Conservation (phyloP, 2,329 filamentous ascomycete species). For the Onygenales sp. region DNA sequence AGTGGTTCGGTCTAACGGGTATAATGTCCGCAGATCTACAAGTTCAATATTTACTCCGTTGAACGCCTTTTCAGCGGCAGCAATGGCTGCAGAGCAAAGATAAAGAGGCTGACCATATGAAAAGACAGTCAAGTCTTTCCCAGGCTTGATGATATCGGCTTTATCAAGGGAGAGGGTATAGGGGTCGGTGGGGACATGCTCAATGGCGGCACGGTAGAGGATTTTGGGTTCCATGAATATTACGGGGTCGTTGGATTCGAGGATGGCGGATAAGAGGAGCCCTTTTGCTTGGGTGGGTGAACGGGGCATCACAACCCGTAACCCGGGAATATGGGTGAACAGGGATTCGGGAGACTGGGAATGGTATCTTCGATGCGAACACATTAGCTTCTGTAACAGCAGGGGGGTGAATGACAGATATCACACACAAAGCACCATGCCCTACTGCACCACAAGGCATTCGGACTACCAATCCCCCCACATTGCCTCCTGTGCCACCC, state of each 20-base stretch:
- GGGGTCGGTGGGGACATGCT: constrained; percentile 73
- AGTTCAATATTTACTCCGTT: constrained; percentile 66
- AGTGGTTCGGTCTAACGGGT: constrained; percentile 80
- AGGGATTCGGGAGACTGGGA: constrained; percentile 82
- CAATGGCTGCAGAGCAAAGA: constrained; percentile 67
- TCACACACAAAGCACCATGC: constrained; percentile 62
- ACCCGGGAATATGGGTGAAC: constrained; percentile 78
- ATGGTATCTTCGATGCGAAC: constrained; percentile 48
- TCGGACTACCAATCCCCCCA: constrained; percentile 71
- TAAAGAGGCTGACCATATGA: constrained; percentile 89
- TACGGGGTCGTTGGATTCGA: constrained; percentile 70
- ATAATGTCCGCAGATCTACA: constrained; percentile 79
- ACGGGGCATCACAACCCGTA: constrained; percentile 76
- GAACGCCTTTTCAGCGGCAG: constrained; percentile 63
- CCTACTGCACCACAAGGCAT: constrained; percentile 90
- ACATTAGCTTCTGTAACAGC: background rate
- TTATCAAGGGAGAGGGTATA: constrained; percentile 80
- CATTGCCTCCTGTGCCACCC: constrained; percentile 54
- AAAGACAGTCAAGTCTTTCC: constrained; percentile 71
- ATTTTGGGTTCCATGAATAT: constrained; percentile 94
- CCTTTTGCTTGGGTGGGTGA: constrained; percentile 86
- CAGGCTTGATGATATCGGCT: constrained; percentile 73
- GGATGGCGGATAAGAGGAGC: constrained; percentile 65
- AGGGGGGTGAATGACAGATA: constrained; percentile 3
- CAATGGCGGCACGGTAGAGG: constrained; percentile 80